These are phyloP conservation scores for Intubia oerlemansii DNA, from an alignment of 2,329 filamentous ascomycete genomes.

Conservation along the genomic window DNA sequence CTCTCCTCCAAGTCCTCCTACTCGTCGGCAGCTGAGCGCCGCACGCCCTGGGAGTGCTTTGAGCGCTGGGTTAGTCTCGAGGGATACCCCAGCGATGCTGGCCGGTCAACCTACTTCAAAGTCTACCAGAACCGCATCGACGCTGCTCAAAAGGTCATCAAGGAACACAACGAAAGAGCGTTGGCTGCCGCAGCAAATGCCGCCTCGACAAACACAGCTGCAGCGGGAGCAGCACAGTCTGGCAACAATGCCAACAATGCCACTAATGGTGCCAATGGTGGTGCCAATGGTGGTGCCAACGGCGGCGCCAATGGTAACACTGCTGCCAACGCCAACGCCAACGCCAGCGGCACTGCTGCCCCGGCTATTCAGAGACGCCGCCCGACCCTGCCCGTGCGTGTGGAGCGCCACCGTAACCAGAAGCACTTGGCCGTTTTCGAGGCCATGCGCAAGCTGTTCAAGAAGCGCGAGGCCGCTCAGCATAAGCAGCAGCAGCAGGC, in stretches of 20 bases:
- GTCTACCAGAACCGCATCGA: constrained; percentile 40
- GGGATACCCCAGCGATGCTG: constrained; percentile 78
- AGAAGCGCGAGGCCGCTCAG: constrained; percentile 68
- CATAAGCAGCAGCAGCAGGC: constrained; percentile 78
- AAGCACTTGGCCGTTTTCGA: constrained; percentile 80
- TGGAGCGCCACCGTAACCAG: constrained; percentile 70
- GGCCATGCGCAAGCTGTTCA: constrained; percentile 84
- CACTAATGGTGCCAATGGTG: no score
- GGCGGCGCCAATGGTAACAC: no score
- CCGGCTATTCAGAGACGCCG: constrained; percentile 31
- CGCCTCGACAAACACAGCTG: constrained; percentile 10
- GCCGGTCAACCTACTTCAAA: constrained; percentile 89
- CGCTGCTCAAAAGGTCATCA: constrained; percentile 31
- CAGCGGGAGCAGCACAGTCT: constrained; percentile 12
- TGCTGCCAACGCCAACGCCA: not conserved
- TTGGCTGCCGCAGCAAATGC: constrained; percentile 13
- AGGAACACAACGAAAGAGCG: constrained; percentile 29
- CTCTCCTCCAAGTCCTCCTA: constrained; percentile 55
- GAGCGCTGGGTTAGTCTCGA: constrained; percentile 90
- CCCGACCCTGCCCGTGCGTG: constrained; percentile 58
- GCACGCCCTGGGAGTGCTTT: constrained; percentile 97
- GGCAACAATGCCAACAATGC: no score
- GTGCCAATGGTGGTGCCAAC: no score
- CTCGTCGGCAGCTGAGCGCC: constrained; percentile 66
- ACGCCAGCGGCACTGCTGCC: constrained; percentile 9